Conservation (phyloP, 352 stramenopile genomes). For the Globisporangium echinulatum region DNA sequence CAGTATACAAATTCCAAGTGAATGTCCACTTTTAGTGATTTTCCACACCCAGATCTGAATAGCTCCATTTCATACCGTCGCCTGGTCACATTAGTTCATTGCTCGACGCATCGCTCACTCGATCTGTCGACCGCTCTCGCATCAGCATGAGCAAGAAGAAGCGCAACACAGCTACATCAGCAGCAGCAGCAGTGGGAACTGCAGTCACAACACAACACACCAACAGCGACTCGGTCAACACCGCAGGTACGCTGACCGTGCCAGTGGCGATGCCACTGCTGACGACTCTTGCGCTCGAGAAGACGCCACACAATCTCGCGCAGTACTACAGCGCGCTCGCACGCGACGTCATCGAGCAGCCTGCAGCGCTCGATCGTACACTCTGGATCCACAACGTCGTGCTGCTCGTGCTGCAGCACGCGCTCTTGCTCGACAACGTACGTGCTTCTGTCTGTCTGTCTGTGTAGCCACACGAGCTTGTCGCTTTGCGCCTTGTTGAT, state of each 20-base stretch:
- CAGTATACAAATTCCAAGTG: constrained; percentile 1
- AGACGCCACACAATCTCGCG: not conserved
- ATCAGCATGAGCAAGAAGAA: constrained; percentile 38
- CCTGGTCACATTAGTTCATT: too few relatives aligned
- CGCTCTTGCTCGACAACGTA: constrained; percentile 40
- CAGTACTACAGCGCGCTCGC: constrained; percentile 13
- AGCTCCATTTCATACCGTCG: too few relatives aligned
- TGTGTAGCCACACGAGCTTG: too few relatives aligned
- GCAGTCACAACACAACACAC: not conserved
- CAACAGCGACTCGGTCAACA: not conserved
- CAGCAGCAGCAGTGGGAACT: constrained; percentile 5
- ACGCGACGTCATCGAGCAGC: constrained; percentile 13
- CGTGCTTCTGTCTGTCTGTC: not conserved
- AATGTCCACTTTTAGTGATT: not conserved
- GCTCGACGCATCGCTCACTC: too few relatives aligned
- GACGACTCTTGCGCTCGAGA: not conserved
- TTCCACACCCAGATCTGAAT: not conserved
- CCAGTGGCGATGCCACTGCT: not conserved
- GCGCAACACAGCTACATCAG: constrained; percentile 1
- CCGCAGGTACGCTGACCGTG: too few relatives aligned
- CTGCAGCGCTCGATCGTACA: constrained; percentile 19
- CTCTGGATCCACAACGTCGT: constrained; percentile 34
- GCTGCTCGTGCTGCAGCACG: constrained; percentile 27
- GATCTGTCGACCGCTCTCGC: too few relatives aligned
- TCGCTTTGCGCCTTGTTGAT: too few relatives aligned